Evolutionary conservation across 805 yeast genomes (phyloP).

Genomic region (Citeromyces matritensis): DNA sequence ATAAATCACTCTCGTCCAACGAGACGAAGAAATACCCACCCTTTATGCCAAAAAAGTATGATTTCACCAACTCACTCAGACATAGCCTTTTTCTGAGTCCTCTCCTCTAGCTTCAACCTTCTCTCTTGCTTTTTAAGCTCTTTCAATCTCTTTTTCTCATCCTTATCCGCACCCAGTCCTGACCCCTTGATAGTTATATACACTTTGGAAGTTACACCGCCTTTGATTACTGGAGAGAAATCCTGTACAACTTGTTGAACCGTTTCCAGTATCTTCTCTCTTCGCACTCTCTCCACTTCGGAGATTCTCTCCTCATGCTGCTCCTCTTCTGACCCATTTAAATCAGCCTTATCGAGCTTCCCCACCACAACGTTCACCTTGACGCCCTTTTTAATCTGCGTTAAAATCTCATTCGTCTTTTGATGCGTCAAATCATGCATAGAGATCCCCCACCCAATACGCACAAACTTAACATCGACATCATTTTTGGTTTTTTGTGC

Average conservation of each 20-base stretch:
- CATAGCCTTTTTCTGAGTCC: slow-evolving; percentile 9
- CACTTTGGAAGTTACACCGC: slow-evolving; percentile 13
- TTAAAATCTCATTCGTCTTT: slow-evolving; percentile 31
- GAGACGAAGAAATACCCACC: too few relatives aligned
- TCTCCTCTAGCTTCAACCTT: slow-evolving; percentile 13
- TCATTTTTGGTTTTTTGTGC: slow-evolving; percentile 6
- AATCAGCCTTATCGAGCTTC: slow-evolving; percentile 16
- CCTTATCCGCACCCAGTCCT: slow-evolving; percentile 5
- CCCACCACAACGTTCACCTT: slow-evolving; percentile 25
- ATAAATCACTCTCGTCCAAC: too few relatives aligned
- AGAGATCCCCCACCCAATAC: slow-evolving; percentile 43
- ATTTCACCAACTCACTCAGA: slow-evolving; percentile 1
- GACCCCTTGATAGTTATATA: slow-evolving; percentile 7
- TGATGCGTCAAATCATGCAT: slow-evolving; percentile 34
- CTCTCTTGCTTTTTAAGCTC: slow-evolving; percentile 17
- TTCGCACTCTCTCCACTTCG: slow-evolving; percentile 16
- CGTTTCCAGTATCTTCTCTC: slow-evolving; percentile 15
- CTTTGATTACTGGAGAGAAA: slow-evolving; percentile 13
- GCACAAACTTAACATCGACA: slow-evolving; percentile 25
- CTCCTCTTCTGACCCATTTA: slow-evolving; percentile 8
- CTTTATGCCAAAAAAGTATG: too few relatives aligned
- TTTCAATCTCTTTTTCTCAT: slow-evolving; percentile 15
- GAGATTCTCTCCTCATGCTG: slow-evolving; percentile 1
- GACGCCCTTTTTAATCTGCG: slow-evolving; percentile 25
- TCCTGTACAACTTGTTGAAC: slow-evolving; percentile 13